phyloP scores from a whole-genome alignment of 306 rosid genomes.

The Cucurbita maxima region DNA sequence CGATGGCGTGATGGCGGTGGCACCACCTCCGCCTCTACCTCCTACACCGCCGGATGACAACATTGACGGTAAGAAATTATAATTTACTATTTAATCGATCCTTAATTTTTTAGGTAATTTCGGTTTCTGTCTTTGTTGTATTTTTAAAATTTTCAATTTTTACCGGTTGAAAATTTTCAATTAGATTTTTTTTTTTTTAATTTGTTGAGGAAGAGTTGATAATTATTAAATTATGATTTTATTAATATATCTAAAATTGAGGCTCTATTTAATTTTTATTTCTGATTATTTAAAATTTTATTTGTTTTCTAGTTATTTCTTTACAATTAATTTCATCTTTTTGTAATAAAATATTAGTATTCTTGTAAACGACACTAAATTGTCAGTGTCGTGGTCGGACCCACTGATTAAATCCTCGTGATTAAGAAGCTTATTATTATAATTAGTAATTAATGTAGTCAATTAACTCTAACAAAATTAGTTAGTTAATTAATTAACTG shows the following conservation, averaged over 20 bases:
- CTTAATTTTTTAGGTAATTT: neutral
- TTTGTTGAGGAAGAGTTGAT: neutral
- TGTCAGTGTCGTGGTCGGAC: neutral
- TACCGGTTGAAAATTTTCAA: neutral
- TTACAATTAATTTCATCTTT: too few relatives aligned
- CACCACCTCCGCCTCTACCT: neutral
- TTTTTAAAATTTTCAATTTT: neutral
- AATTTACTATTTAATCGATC: neutral
- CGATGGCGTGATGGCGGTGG: slow-evolving; percentile 9
- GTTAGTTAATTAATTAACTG: neutral
- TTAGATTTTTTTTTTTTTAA: neutral
- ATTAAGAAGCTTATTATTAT: neutral
- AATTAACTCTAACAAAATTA: neutral
- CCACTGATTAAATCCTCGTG: neutral
- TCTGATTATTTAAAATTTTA: too few relatives aligned
- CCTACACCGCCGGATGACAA: neutral
- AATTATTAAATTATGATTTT: neutral
- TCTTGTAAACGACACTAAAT: neutral
- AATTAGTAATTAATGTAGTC: neutral
- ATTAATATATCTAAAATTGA: neutral
- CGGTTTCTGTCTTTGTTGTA: neutral
- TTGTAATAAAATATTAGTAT: neutral
- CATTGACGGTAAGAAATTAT: neutral
- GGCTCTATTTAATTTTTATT: too few relatives aligned
- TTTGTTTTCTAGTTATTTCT: too few relatives aligned